These are phyloP conservation scores for Pelargonium cotyledonis DNA, from an alignment of 441 rosid species.

Conservation along the genomic window DNA sequence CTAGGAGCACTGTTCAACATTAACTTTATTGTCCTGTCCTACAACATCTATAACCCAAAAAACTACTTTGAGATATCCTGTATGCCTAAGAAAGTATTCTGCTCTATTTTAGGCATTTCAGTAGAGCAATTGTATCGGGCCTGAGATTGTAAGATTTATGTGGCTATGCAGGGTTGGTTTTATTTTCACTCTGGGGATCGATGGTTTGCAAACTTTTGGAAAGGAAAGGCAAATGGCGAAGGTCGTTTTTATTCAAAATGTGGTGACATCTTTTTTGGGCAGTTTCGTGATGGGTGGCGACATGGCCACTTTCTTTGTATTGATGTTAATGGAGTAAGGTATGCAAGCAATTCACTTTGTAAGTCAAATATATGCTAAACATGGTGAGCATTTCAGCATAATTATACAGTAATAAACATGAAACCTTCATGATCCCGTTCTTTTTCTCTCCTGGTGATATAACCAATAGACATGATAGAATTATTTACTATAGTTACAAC, in stretches of 20 bases:
- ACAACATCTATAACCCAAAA: background rate
- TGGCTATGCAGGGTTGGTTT: conserved; percentile 69
- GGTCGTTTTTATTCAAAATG: conserved; percentile 83
- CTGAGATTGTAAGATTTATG: background rate
- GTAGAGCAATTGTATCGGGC: background rate
- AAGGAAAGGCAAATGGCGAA: conserved; percentile 91
- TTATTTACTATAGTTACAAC: background rate
- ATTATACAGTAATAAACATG: background rate
- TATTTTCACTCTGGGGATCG: conserved; percentile 84
- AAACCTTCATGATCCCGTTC: background rate
- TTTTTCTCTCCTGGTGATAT: background rate
- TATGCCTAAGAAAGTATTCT: background rate
- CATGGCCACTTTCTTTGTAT: conserved; percentile 79
- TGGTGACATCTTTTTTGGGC: conserved; percentile 75
- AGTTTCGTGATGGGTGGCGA: conserved; percentile 88
- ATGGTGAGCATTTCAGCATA: background rate
- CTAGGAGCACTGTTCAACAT: background rate
- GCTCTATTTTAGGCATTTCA: background rate
- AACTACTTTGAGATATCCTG: background rate
- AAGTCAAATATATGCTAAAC: background rate
- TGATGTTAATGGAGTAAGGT: conserved; percentile 77
- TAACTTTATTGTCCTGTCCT: no score
- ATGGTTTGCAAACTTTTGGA: conserved; percentile 98
- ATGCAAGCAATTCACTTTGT: conserved; percentile 10
- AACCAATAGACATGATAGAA: background rate